These are phyloP conservation scores for Zostera marina DNA, from an alignment of 116 monocot species.

Conservation along the genomic window DNA sequence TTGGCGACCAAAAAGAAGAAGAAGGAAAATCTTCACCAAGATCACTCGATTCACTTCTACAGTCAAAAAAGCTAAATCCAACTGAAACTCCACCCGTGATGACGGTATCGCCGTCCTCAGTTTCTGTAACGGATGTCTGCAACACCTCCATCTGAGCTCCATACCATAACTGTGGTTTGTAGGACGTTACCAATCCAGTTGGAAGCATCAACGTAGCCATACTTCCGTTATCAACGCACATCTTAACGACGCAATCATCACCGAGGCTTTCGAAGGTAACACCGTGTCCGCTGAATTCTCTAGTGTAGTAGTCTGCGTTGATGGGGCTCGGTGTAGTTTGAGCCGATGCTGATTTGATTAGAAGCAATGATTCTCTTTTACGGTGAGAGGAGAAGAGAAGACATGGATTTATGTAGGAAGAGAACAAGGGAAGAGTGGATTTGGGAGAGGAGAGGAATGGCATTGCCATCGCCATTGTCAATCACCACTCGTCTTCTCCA, in stretches of 20 bases:
- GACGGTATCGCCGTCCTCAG: conserved; percentile 4
- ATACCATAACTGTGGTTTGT: conserved; percentile 75
- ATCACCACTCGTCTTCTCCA: background rate
- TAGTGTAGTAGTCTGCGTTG: conserved; percentile 37
- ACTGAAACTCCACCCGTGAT: conserved; percentile 11
- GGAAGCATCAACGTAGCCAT: conserved; percentile 48
- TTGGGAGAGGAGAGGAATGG: conserved; percentile 1
- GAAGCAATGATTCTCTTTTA: background rate
- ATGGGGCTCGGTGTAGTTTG: conserved; percentile 10
- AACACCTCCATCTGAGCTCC: conserved; percentile 31
- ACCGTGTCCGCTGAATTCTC: conserved; percentile 49
- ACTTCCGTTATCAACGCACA: conserved; percentile 31
- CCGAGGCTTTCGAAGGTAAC: conserved; percentile 43
- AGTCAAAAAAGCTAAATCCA: background rate
- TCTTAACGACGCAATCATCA: conserved; percentile 40
- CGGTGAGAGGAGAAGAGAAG: conserved; percentile 1
- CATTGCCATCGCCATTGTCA: background rate
- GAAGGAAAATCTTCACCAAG: background rate
- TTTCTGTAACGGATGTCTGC: conserved; percentile 9
- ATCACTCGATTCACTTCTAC: background rate
- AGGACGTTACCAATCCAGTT: conserved; percentile 50
- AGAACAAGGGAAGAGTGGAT: background rate
- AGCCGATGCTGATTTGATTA: background rate
- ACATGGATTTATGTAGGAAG: conserved; percentile 1
- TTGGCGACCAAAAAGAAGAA: conserved; percentile 25